phyloP scores from a whole-genome alignment of 2,329 filamentous ascomycete genomes.

The Epichloe baconii region DNA sequence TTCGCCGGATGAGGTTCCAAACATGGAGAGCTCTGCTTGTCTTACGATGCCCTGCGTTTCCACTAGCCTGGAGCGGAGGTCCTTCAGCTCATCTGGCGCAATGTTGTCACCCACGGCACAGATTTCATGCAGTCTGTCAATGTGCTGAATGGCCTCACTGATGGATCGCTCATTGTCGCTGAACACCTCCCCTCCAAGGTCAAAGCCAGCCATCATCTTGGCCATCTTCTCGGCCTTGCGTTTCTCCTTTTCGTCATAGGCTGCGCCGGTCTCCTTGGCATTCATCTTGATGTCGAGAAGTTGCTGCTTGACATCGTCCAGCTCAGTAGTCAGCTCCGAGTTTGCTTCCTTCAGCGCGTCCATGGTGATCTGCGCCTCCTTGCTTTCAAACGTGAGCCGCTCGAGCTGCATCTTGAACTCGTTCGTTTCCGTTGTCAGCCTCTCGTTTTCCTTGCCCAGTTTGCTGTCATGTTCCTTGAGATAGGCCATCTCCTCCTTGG shows the following conservation, averaged over 20 bases:
- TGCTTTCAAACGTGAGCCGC: slow-evolving; percentile 88
- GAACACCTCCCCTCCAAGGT: slow-evolving; percentile 88
- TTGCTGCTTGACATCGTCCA: slow-evolving; percentile 94
- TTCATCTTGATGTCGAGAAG: slow-evolving; percentile 93
- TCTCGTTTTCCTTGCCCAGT: slow-evolving; percentile 81
- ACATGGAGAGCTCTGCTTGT: slow-evolving; percentile 80
- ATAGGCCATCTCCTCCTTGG: slow-evolving; percentile 72
- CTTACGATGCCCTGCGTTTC: slow-evolving; percentile 87
- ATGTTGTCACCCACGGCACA: slow-evolving; percentile 67
- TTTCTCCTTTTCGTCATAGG: slow-evolving; percentile 93
- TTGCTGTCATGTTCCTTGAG: slow-evolving; percentile 78
- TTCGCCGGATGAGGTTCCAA: slow-evolving; percentile 52
- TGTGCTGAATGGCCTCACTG: slow-evolving; percentile 67
- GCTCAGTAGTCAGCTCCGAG: slow-evolving; percentile 74
- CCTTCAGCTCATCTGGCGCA: slow-evolving; percentile 66
- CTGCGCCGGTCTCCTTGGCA: slow-evolving; percentile 81
- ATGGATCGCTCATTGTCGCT: slow-evolving; percentile 85
- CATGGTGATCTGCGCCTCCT: slow-evolving; percentile 95
- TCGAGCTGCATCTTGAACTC: slow-evolving; percentile 95
- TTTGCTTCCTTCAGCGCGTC: slow-evolving; percentile 95
- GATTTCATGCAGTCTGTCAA: slow-evolving; percentile 67
- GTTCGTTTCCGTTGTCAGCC: slow-evolving; percentile 72
- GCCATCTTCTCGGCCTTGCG: slow-evolving; percentile 99
- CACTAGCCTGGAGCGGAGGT: slow-evolving; percentile 64
- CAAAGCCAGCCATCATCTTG: slow-evolving; percentile 99